Evolutionary conservation across 1,284 basidiomycete genomes (phyloP), one percentile per base, ranked within the genome.

Genomic region (Melampsora americana): DNA sequence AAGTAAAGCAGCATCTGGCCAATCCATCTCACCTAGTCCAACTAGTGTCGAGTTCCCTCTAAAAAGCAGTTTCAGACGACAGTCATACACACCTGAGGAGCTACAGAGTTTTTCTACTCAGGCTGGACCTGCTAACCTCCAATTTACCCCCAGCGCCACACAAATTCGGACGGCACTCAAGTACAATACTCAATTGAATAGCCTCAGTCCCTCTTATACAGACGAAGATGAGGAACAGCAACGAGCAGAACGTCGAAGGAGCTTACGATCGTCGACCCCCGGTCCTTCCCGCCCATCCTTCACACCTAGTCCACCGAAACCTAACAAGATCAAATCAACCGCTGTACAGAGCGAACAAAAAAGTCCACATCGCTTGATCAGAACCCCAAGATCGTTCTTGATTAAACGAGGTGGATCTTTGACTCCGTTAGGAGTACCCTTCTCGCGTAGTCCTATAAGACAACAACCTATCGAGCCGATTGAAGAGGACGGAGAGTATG

Each of bases 31-130:
- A 5, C 61, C 61, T n/a, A 59, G 44, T 56, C 23, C 42, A 44
- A 56, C 44, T 20, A 62, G 42, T 1, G 60, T 73, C 62, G 62
- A 30, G 12, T 73, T 73, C 32, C 70, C 70, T 2, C 28, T 73
- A 16, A 73, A 73, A 35, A 73, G 70, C 32, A 73, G 70, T 46
- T 73, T 73, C 35, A 50, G 70, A 42, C 60, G 60, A 44, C 46
- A 73, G 32, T 73, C 70, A 2, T 73, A 73, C 30, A 46, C 61
- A n/a, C 23, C 70, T 30, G 23, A 73, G 53, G 62, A 73, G 35
- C 48, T 73, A n/a, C n/a, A 26, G 9, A 30, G 18, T 28, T 73
- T 73, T 39, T 73, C 69, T 20, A 59, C 28, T 28, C 44, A 53
- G 20, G 39, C 62, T 18, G 50, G 46, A 12, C 16, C 26, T 18